Conservation (phyloP, 768 basidiomycete species). For the Phaeolepiota aurea region DNA sequence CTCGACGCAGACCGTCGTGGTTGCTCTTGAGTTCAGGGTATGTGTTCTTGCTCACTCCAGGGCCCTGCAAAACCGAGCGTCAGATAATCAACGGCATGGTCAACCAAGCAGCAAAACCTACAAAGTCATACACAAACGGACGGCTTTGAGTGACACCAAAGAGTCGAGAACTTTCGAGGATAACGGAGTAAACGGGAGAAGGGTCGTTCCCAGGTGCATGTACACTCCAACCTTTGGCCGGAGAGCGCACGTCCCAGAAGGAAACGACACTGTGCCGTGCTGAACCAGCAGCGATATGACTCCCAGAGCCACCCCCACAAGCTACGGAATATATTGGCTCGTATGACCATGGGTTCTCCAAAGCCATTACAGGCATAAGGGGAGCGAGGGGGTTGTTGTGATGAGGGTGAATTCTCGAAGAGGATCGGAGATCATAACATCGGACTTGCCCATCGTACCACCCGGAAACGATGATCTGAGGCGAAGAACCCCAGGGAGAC, state of each 20-base stretch:
- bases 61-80: slow-evolving; percentile 41
- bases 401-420: slow-evolving; percentile 15
- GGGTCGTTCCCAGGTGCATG: slow-evolving; percentile 74
- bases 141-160: slow-evolving; percentile 74
- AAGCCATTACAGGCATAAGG: slow-evolving; percentile 49
- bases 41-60: slow-evolving; percentile 45
- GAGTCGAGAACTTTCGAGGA: slow-evolving; percentile 70
- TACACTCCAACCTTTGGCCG: slow-evolving; percentile 62
- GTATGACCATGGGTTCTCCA: slow-evolving; percentile 60
- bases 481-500: slow-evolving; percentile 63
- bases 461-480: slow-evolving; percentile 66
- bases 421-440: slow-evolving; percentile 67
- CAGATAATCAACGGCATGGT: too few relatives aligned
- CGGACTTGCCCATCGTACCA: slow-evolving; percentile 77
- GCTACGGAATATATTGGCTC: slow-evolving; percentile 74
- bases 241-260: slow-evolving; percentile 72
- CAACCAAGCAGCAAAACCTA: slow-evolving; percentile 16
- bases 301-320: slow-evolving; percentile 60
- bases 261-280: slow-evolving; percentile 72
- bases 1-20: slow-evolving; percentile 22
- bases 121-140: slow-evolving; percentile 75
- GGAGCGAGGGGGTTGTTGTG: slow-evolving; percentile 14
- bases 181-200: slow-evolving; percentile 69
- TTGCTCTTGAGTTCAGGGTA: slow-evolving; percentile 35
- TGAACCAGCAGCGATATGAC: slow-evolving; percentile 67